These are phyloP conservation scores for Clathrospora elynae DNA, from an alignment of 2,329 filamentous ascomycete species.

Conservation along the genomic window DNA sequence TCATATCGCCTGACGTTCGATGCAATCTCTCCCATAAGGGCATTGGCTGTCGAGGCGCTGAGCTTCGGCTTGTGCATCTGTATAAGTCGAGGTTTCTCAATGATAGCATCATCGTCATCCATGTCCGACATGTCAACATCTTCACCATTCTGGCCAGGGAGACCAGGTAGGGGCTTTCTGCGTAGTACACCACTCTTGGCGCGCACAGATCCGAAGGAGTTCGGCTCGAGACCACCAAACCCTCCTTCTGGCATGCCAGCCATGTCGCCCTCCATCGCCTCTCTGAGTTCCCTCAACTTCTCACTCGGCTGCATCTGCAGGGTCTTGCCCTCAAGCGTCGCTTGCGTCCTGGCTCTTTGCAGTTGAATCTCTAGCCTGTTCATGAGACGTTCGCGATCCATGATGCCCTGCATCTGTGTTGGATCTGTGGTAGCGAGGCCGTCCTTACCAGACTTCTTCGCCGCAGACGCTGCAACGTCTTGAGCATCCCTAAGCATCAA, in stretches of 20 bases:
- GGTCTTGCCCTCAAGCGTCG: constrained; percentile 90
- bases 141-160: constrained; percentile 44
- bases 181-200: constrained; percentile 49
- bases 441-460: constrained; percentile 62
- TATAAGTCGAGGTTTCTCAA: constrained; percentile 79
- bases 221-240: constrained; percentile 66
- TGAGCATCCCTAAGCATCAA: constrained; percentile 98
- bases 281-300: constrained; percentile 84
- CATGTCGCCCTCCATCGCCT: constrained; percentile 80
- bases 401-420: constrained; percentile 83
- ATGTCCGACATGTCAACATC: constrained; percentile 42
- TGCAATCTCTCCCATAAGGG: constrained; percentile 72
- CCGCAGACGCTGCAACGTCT: constrained; percentile 89
- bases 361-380: constrained; percentile 92
- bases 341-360: constrained; percentile 95
- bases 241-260: constrained; percentile 53
- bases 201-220: constrained; percentile 63
- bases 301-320: constrained; percentile 89
- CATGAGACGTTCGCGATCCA: constrained; percentile 92
- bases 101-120: constrained; percentile 62
- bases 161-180: constrained; percentile 47
- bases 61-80: constrained; percentile 76
- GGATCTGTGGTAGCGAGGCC: constrained; percentile 68
- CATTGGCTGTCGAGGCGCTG: constrained; percentile 65
- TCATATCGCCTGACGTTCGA: constrained; percentile 75